Conservation (phyloP, 441 rosid species). For the Theobroma grandiflorum region DNA sequence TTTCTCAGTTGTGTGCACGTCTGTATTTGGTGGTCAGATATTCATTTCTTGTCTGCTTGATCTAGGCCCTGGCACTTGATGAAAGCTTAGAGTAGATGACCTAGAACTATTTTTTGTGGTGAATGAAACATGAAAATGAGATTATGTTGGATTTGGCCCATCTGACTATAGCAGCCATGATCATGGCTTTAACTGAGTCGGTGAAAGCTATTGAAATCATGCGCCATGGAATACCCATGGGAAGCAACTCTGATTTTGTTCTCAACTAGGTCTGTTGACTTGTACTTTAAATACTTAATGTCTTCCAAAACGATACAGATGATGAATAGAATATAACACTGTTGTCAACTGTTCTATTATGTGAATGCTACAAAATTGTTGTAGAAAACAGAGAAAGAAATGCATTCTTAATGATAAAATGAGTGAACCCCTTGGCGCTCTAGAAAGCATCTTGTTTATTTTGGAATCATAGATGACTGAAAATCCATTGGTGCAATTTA, state of each 20-base stretch:
- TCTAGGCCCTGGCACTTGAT: neutral
- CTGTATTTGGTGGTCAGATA: neutral
- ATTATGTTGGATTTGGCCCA: neutral
- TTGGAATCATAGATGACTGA: slow-evolving; percentile 28
- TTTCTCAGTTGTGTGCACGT: neutral
- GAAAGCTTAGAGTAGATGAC: neutral
- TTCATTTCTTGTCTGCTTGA: slow-evolving; percentile 1
- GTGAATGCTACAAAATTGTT: neutral
- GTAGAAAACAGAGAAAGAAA: neutral
- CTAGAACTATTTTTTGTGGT: neutral
- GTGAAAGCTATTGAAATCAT: neutral
- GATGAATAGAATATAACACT: neutral
- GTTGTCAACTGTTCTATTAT: neutral
- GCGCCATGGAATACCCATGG: neutral
- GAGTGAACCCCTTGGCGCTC: slow-evolving; percentile 27
- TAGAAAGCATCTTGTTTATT: slow-evolving; percentile 42
- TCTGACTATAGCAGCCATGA: neutral
- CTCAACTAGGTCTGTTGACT: neutral
- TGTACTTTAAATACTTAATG: neutral
- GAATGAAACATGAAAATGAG: neutral
- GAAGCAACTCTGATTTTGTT: neutral
- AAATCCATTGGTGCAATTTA: slow-evolving; percentile 33
- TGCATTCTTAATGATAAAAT: slow-evolving; percentile 22
- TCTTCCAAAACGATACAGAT: neutral
- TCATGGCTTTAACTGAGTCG: neutral